Evolutionary conservation across 495 filamentous ascomycete genomes (phyloP).

Genomic region (Hypoxylon rickii): DNA sequence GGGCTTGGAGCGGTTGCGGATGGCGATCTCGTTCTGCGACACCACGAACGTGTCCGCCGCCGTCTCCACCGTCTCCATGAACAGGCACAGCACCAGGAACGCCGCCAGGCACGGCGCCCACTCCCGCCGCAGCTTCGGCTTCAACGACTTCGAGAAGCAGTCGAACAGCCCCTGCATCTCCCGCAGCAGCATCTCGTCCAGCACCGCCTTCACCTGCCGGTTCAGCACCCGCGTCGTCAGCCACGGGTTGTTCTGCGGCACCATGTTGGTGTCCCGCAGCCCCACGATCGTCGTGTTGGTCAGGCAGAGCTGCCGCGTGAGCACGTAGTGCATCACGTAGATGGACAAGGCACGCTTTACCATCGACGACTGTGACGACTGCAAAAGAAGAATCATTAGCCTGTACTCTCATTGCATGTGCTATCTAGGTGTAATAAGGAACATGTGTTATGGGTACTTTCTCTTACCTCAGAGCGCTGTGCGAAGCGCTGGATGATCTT

Average conservation of each 20-base stretch:
- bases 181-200: slow-evolving; percentile 53
- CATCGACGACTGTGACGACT: slow-evolving; percentile 42
- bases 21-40: slow-evolving; percentile 51
- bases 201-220: slow-evolving; percentile 55
- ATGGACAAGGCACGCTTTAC: slow-evolving; percentile 52
- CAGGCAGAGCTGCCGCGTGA: slow-evolving; percentile 54
- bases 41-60: slow-evolving; percentile 55
- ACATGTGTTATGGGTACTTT: not conserved
- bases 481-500: slow-evolving; percentile 48
- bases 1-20: slow-evolving; percentile 36
- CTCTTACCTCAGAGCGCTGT: slow-evolving; percentile 40
- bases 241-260: slow-evolving; percentile 44
- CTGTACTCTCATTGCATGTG: not conserved
- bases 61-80: slow-evolving; percentile 56
- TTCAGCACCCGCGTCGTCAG: slow-evolving; percentile 56
- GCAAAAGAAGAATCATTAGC: not conserved
- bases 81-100: slow-evolving; percentile 55
- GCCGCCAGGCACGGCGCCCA: slow-evolving; percentile 58
- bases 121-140: slow-evolving; percentile 51
- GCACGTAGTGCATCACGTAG: slow-evolving; percentile 57
- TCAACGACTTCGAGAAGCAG: slow-evolving; percentile 51
- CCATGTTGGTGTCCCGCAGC: slow-evolving; percentile 39
- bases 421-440: too few species aligned
- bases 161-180: slow-evolving; percentile 53
- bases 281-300: slow-evolving; percentile 42